Conservation (phyloP, 495 filamentous ascomycete genomes). For the Cercophora scortea region DNA sequence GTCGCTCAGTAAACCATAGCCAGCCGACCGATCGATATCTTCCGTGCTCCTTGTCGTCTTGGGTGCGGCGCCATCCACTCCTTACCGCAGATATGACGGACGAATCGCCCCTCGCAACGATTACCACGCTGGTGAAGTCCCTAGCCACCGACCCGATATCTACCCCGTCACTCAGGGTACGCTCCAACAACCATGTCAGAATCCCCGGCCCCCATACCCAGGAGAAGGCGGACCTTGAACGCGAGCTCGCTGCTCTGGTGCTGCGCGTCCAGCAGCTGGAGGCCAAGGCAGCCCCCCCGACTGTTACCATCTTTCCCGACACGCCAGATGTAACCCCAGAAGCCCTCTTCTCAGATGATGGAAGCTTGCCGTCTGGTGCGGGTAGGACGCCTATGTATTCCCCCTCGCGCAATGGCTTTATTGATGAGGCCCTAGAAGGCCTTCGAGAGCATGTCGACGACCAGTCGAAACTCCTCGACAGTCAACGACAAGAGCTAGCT, state of each 20-base stretch:
- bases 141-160: constrained; percentile 44
- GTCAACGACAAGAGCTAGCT: constrained; percentile 61
- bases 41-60: constrained; percentile 8
- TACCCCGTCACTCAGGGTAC: constrained; percentile 18
- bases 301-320: constrained; percentile 50
- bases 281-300: constrained; percentile 47
- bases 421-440: constrained; percentile 62
- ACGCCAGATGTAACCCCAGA: constrained; percentile 52
- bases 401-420: constrained; percentile 31
- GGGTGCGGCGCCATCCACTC: constrained; percentile 10
- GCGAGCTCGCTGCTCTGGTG: constrained; percentile 61
- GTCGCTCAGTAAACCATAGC: not conserved
- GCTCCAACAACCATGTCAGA: constrained; percentile 37
- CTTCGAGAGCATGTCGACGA: constrained; percentile 70
- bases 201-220: constrained; percentile 57
- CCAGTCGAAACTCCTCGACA: constrained; percentile 69
- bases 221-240: constrained; percentile 62
- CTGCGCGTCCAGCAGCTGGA: constrained; percentile 63
- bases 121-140: constrained; percentile 54
- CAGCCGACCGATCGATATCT: not conserved
- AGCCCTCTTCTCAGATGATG: constrained; percentile 44
- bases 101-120: constrained; percentile 55
- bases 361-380: not conserved
- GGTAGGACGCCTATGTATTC: constrained; percentile 4
- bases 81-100: constrained; percentile 41